These are phyloP conservation scores for Isatis tinctoria DNA, from an alignment of 345 rosid species.

Conservation along the genomic window DNA sequence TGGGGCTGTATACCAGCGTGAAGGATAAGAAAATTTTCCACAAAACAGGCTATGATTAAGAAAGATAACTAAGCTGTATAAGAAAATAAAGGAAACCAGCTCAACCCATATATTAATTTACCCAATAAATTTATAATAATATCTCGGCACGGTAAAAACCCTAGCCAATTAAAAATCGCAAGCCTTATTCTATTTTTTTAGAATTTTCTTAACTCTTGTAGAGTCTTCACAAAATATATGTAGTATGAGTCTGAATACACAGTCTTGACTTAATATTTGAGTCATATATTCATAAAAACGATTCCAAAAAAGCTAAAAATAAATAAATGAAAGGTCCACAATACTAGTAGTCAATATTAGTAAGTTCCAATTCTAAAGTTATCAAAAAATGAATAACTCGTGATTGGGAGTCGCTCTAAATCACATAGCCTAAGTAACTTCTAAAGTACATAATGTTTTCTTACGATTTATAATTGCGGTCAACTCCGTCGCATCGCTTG, in stretches of 20 bases:
- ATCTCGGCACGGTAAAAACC: background rate
- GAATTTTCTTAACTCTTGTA: background rate
- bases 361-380: background rate
- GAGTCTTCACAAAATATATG: background rate
- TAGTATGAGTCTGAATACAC: background rate
- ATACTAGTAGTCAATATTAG: background rate
- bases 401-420: background rate
- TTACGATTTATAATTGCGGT: background rate
- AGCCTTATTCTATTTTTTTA: background rate
- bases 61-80: background rate
- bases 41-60: background rate
- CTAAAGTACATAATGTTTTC: background rate
- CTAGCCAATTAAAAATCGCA: background rate
- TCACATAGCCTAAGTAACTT: background rate
- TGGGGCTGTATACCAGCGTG: background rate
- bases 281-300: background rate
- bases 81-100: background rate
- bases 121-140: background rate
- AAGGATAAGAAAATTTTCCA: background rate
- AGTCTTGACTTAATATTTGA: background rate
- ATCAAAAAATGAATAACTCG: background rate
- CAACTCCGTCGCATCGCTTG: constrained; percentile 7
- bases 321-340: background rate
- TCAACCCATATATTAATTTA: background rate
- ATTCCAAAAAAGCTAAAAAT: background rate